Evolutionary conservation across 2,329 filamentous ascomycete genomes (phyloP), one percentile per base, ranked within the genome.

Genomic region (Ambrosiella beaveri): DNA sequence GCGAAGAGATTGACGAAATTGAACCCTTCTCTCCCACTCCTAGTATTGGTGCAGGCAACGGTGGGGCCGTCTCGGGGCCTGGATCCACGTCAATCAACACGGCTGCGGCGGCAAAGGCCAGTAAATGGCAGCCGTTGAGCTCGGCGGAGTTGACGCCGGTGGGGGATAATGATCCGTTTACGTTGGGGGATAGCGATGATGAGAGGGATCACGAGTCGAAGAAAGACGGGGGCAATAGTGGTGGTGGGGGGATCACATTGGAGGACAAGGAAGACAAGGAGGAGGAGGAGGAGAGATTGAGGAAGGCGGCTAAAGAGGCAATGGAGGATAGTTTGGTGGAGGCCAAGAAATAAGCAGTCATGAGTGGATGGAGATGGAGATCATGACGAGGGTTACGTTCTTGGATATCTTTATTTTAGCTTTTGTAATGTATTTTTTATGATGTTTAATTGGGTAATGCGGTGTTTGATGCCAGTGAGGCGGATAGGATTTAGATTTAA

Each of bases 121-220:
- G 90, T 78, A 98, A 98, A 73, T 98, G 93, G 93, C 91, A 98
- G 70, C 91, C 93, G 8, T 74, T 98, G 64, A 88, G 90, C 11
- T 78, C 84, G 0, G 82, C 96, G 12, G 87, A 89, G 41, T 54
- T 58, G 37, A 64, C 59, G 44, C 63, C 63, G 17, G 64, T 64
- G 55, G 62, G 56, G 15, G 89, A 97, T 64, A 91, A 95, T 65
- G 93, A 98, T 66, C 93, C 93, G 0, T 98, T 98, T 72, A 96
- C 89, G 66, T 77, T 98, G 12, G 93, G 93, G 4, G 91, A 97
- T 65, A 95, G 88, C 66, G 91, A 97, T 64, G 90, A 95, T 64
- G 93, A 98, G 70, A 93, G 89, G 71, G 76, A 78, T 72, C 62
- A 60, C 35, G 51, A n/a, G 13, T 35, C 35, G 7, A 71, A 40